Conservation (phyloP, 768 basidiomycete species). For the Russula earlei region DNA sequence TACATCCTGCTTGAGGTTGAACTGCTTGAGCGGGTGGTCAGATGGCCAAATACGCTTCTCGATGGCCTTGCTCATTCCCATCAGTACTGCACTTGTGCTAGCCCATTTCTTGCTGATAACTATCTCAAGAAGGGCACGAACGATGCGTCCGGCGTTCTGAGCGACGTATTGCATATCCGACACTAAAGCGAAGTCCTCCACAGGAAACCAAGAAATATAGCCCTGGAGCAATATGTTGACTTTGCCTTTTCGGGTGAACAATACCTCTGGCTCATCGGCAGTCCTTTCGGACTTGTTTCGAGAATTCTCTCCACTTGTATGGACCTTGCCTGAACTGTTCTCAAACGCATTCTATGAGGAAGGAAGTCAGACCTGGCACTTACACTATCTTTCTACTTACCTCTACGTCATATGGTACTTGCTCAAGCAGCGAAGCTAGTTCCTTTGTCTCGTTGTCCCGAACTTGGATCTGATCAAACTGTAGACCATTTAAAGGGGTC, state of each 20-base stretch:
- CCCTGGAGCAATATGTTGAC: slow-evolving; percentile 93
- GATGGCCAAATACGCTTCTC: slow-evolving; percentile 93
- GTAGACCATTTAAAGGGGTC: slow-evolving; percentile 1
- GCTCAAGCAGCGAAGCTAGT: slow-evolving; percentile 57
- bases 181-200: slow-evolving; percentile 93
- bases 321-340: slow-evolving; percentile 12
- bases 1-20: slow-evolving; percentile 65
- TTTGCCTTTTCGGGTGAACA: slow-evolving; percentile 47
- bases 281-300: neutral
- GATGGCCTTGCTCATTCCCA: slow-evolving; percentile 88
- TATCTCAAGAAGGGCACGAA: slow-evolving; percentile 91
- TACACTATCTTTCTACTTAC: slow-evolving; percentile 54
- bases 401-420: slow-evolving; percentile 55
- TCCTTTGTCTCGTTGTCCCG: slow-evolving; percentile 86
- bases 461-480: slow-evolving; percentile 94
- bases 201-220: slow-evolving; percentile 67
- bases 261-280: neutral
- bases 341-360: slow-evolving; percentile 4
- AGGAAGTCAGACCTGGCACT: neutral
- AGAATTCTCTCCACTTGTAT: slow-evolving; percentile 5
- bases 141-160: slow-evolving; percentile 90
- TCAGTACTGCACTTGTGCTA: slow-evolving; percentile 62
- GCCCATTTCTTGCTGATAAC: slow-evolving; percentile 92
- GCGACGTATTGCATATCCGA: slow-evolving; percentile 92
- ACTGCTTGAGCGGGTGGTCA: slow-evolving; percentile 83